Evolutionary conservation across 2,329 filamentous ascomycete genomes (phyloP).

Genomic region (Xylaria sp.): DNA sequence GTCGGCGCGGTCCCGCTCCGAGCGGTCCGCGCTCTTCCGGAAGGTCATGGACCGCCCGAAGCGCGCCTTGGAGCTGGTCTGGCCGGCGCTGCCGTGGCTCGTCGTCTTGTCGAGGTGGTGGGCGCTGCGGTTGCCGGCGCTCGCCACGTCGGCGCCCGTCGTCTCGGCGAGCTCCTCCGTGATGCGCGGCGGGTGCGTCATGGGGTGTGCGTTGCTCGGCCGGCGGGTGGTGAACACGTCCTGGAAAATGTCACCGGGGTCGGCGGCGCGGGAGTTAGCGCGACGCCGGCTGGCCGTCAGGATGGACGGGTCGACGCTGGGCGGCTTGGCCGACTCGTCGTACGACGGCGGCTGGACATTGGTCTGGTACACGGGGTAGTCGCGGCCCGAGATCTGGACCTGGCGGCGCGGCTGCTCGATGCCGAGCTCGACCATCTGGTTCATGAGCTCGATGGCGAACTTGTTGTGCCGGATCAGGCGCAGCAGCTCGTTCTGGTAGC

Average conservation of each 20-base stretch:
- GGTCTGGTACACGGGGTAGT: slow-evolving; percentile 64
- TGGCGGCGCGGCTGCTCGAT: slow-evolving; percentile 83
- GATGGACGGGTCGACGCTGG: slow-evolving; percentile 30
- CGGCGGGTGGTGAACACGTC: slow-evolving; percentile 50
- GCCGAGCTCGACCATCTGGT: slow-evolving; percentile 78
- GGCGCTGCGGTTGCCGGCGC: slow-evolving; percentile 24
- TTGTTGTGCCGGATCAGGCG: slow-evolving; percentile 91
- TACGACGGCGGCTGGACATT: slow-evolving; percentile 40
- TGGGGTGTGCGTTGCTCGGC: slow-evolving; percentile 19
- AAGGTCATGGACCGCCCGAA: slow-evolving; percentile 30
- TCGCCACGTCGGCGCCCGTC: slow-evolving; percentile 36
- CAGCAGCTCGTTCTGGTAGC: slow-evolving; percentile 92
- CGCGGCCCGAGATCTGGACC: slow-evolving; percentile 67
- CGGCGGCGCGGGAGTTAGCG: slow-evolving; percentile 30
- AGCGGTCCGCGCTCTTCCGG: slow-evolving; percentile 21
- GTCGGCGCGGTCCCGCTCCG: slow-evolving; percentile 28
- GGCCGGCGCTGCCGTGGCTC: slow-evolving; percentile 23
- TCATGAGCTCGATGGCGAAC: slow-evolving; percentile 90
- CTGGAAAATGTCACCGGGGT: slow-evolving; percentile 44
- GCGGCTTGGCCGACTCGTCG: slow-evolving; percentile 18
- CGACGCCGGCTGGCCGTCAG: slow-evolving; percentile 33
- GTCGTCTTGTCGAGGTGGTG: slow-evolving; percentile 23
- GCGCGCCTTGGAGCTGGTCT: slow-evolving; percentile 18
- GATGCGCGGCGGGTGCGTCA: slow-evolving; percentile 31
- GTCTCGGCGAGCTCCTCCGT: slow-evolving; percentile 30